These are phyloP conservation scores for Xylariomycetidae sp. DNA, from an alignment of 2,329 filamentous ascomycete genomes.

Conservation along the genomic window DNA sequence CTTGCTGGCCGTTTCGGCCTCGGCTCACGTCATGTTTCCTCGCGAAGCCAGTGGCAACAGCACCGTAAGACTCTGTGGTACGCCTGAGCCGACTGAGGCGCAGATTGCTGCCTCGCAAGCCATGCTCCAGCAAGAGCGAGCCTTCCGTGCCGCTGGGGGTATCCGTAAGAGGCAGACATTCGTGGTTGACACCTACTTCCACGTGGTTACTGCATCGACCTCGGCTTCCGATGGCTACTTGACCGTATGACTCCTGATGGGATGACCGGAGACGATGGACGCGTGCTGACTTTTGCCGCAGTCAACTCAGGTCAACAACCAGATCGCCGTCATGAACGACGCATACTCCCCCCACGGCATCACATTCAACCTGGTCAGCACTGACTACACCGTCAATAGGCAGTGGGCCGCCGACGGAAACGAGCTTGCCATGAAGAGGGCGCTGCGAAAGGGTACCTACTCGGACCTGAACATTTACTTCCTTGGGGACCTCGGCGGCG, in stretches of 20 bases:
- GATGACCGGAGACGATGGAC: neutral
- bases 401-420: constrained; percentile 38
- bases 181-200: constrained; percentile 35
- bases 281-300: no score
- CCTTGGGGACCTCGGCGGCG: constrained; percentile 29
- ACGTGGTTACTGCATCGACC: constrained; percentile 30
- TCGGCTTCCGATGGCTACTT: constrained; percentile 30
- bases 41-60: constrained; percentile 6
- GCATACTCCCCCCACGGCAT: constrained; percentile 40
- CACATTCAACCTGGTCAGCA: constrained; percentile 38
- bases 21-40: constrained; percentile 14
- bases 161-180: constrained; percentile 15
- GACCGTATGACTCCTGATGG: constrained; percentile 21
- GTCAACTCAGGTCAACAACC: constrained; percentile 29
- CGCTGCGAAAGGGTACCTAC: constrained; percentile 42
- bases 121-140: constrained; percentile 21
- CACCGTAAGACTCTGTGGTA: constrained; percentile 19
- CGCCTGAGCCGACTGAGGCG: constrained; percentile 21
- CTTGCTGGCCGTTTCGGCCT: constrained; percentile 18
- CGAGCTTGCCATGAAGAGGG: constrained; percentile 40
- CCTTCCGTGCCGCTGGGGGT: constrained; percentile 16
- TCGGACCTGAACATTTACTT: constrained; percentile 44
- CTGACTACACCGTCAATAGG: constrained; percentile 41
- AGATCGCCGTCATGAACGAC: constrained; percentile 41
- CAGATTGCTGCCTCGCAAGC: constrained; percentile 19